A percentile compares a stretch with the other conserved stretches of the same genome.
Evolutionary conservation across 352 stramenopile species (phyloP).

Genomic region (Albugo candida): DNA sequence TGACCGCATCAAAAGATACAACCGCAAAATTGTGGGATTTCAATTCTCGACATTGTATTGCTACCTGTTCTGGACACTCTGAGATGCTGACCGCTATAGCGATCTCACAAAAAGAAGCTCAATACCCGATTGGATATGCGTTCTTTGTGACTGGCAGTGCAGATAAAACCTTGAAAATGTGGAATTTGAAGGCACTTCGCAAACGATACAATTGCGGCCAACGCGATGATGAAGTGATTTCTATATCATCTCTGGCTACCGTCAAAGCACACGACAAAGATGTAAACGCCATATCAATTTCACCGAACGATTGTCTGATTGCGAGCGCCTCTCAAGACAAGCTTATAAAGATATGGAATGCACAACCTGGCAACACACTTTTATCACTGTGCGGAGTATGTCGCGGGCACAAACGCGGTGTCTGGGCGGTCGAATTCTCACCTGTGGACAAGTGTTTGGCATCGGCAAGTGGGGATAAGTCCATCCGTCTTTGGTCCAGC

Average conservation of each 20-base stretch:
- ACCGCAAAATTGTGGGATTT: constrained; percentile 86
- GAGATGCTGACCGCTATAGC: constrained; percentile 86
- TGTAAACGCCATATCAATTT: constrained; percentile 89
- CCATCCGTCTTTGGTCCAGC: constrained; percentile 93
- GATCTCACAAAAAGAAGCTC: constrained; percentile 74
- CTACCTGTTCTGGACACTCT: constrained; percentile 83
- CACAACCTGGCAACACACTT: constrained; percentile 38
- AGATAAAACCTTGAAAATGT: constrained; percentile 97
- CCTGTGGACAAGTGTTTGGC: constrained; percentile 90
- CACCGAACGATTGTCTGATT: constrained; percentile 93
- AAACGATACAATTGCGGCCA: constrained; percentile 16
- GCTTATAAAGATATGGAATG: constrained; percentile 93
- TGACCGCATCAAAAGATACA: constrained; percentile 89
- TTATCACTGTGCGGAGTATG: constrained; percentile 82
- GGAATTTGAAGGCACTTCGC: constrained; percentile 74
- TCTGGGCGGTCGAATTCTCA: constrained; percentile 96
- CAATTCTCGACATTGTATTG: constrained; percentile 51
- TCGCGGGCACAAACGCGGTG: constrained; percentile 92
- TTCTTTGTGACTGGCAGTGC: constrained; percentile 93
- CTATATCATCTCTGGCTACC: constrained; percentile 31
- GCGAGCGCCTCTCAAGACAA: constrained; percentile 96
- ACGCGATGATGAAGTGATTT: constrained; percentile 12
- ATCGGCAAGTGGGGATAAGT: constrained; percentile 91
- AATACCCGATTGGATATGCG: constrained; percentile 53
- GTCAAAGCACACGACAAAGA: constrained; percentile 91